Conservation (phyloP, 176 grass and related monocot species). For the Poa pratensis region DNA sequence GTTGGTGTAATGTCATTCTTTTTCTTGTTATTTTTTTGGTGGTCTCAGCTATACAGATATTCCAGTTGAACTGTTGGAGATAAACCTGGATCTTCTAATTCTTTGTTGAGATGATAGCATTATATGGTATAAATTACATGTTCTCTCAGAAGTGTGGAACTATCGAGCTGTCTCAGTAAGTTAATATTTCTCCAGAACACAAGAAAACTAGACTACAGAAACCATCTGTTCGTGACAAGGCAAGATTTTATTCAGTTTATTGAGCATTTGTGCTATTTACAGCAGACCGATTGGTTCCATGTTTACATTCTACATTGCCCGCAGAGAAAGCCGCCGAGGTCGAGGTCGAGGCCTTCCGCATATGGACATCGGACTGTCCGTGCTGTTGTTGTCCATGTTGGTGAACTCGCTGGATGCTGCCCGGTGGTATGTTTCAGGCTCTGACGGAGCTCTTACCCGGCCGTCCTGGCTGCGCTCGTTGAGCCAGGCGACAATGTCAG, state of each 20-base stretch:
- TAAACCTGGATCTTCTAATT: constrained; percentile 49
- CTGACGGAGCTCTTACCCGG: not conserved
- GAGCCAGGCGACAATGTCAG: constrained; percentile 80
- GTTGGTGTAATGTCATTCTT: constrained; percentile 9
- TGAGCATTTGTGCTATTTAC: constrained; percentile 16
- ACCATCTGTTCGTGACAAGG: not conserved
- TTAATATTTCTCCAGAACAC: not conserved
- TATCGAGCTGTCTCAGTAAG: constrained; percentile 16
- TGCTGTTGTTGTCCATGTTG: not conserved
- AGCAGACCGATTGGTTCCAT: too few relatives aligned
- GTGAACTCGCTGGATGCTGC: not conserved
- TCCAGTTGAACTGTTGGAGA: constrained; percentile 45
- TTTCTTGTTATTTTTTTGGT: constrained; percentile 14
- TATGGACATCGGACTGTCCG: too few relatives aligned
- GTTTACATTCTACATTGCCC: too few relatives aligned
- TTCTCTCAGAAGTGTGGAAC: not conserved
- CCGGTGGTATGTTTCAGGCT: not conserved
- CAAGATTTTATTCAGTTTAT: constrained; percentile 14
- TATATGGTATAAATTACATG: constrained; percentile 47
- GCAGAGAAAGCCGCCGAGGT: too few relatives aligned
- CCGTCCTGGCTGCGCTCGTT: constrained; percentile 38
- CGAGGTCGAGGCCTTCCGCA: too few relatives aligned
- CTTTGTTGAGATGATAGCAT: constrained; percentile 51
- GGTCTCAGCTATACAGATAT: constrained; percentile 43
- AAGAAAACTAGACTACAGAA: not conserved